These are phyloP conservation scores for Litsea cubeba DNA, from an alignment of 164 flowering plant species.

Conservation along the genomic window DNA sequence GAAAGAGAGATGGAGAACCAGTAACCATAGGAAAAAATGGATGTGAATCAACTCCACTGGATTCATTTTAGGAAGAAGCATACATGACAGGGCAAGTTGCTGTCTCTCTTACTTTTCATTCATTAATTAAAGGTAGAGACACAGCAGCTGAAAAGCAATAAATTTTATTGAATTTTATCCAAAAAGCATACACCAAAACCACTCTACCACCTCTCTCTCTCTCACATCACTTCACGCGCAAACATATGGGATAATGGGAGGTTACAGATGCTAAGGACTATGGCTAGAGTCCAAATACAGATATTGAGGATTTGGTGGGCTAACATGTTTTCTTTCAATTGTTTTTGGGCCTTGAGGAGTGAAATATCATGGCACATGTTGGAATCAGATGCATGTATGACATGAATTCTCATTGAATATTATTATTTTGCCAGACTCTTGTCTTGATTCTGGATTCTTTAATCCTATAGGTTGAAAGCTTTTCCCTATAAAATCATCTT, in stretches of 20 bases:
- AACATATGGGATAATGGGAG: background rate
- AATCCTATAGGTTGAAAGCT: no score
- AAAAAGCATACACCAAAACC: constrained; percentile 1
- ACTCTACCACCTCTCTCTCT: background rate
- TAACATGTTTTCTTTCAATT: no score
- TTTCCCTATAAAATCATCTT: no score
- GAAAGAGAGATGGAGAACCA: background rate
- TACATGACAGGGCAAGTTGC: constrained; percentile 45
- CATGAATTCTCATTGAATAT: no score
- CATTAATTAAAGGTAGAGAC: constrained; percentile 6
- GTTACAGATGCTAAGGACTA: background rate
- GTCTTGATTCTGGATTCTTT: no score
- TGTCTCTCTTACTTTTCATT: constrained; percentile 31
- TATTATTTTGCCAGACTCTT: no score
- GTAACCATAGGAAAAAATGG: background rate
- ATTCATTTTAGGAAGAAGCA: constrained; percentile 24
- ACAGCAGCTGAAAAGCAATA: background rate
- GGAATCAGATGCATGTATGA: no score
- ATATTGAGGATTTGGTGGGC: no score
- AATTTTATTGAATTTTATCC: background rate
- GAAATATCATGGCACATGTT: no score
- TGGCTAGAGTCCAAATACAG: background rate
- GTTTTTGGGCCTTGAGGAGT: no score
- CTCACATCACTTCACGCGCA: background rate
- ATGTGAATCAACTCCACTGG: constrained; percentile 14